Conservation (phyloP, 2,329 filamentous ascomycete genomes). For the Phaeophleospora eucalypticola region DNA sequence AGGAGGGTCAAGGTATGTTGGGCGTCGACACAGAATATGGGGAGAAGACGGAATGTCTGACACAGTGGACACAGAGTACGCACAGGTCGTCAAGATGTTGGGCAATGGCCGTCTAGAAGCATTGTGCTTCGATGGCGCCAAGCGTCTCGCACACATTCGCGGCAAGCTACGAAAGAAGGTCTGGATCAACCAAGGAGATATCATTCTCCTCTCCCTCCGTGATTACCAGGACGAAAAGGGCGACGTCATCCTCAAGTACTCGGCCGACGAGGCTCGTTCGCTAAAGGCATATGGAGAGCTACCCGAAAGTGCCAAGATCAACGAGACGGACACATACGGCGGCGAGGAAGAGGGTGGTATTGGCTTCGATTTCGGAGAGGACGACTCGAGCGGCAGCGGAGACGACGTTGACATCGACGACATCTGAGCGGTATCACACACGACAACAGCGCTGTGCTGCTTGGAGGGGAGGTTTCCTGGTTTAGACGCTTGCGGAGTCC, state of each 20-base stretch:
- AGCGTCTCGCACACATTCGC: slow-evolving; percentile 78
- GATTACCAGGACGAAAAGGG: slow-evolving; percentile 95
- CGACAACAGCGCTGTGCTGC: not conserved
- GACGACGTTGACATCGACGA: slow-evolving; percentile 95
- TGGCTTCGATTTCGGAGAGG: slow-evolving; percentile 98
- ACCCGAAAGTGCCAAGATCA: slow-evolving; percentile 98
- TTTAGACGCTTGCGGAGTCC: slow-evolving; percentile 1
- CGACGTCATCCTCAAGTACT: slow-evolving; percentile 93
- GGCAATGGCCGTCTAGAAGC: slow-evolving; percentile 92
- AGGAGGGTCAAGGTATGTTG: slow-evolving; percentile 79
- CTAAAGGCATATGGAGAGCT: slow-evolving; percentile 97
- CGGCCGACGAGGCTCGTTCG: slow-evolving; percentile 85
- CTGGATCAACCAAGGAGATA: slow-evolving; percentile 98
- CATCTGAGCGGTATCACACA: slow-evolving; percentile 55
- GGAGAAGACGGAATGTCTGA: too few species aligned
- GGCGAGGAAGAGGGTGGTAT: slow-evolving; percentile 91
- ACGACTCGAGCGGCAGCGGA: slow-evolving; percentile 58
- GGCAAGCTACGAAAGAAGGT: slow-evolving; percentile 99
- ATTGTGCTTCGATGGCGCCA: slow-evolving; percentile 90
- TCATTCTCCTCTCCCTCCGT: slow-evolving; percentile 80
- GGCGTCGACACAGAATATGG: too few species aligned
- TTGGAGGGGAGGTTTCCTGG: not conserved
- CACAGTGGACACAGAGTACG: slow-evolving; percentile 62
- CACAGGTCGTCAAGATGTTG: slow-evolving; percentile 91
- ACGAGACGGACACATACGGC: slow-evolving; percentile 94